Evolutionary conservation across 192 early-diverging fungal genomes (phyloP).

Genomic region (Allomyces macrogynus): DNA sequence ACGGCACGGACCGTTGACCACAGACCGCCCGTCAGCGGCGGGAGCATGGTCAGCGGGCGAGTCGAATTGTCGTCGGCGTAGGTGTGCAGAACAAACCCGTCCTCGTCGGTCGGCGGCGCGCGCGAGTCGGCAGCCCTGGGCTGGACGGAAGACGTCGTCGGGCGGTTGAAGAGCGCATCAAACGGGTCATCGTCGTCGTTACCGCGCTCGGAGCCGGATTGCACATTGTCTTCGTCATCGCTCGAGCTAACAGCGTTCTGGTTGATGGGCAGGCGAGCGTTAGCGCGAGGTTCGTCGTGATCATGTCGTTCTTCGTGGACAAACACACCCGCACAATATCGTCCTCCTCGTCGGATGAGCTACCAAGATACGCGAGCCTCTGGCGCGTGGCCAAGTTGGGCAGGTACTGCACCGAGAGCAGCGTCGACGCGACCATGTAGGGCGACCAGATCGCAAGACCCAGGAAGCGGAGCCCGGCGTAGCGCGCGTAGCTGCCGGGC

Average conservation of each 20-base stretch:
- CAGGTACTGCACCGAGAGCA: background rate
- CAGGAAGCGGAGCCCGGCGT: background rate
- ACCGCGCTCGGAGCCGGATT: background rate
- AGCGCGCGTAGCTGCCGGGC: background rate
- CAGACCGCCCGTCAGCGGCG: background rate
- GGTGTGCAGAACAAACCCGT: background rate
- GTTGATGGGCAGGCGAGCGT: no score
- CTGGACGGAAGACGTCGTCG: background rate
- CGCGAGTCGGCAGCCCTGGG: background rate
- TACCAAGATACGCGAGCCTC: background rate
- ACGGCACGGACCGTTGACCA: background rate
- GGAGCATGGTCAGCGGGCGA: background rate
- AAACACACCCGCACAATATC: background rate
- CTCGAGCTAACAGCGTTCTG: background rate
- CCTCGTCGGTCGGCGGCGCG: background rate
- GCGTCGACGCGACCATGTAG: background rate
- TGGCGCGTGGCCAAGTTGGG: background rate
- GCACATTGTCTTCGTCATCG: background rate
- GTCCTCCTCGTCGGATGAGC: background rate
- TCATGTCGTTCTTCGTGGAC: background rate
- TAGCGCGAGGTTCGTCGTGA: background rate
- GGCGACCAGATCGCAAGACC: background rate
- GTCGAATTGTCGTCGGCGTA: background rate
- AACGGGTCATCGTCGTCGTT: background rate
- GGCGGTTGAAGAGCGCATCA: background rate